phyloP scores from a whole-genome alignment of 2,329 filamentous ascomycete genomes.

The Colletotrichum godetiae region DNA sequence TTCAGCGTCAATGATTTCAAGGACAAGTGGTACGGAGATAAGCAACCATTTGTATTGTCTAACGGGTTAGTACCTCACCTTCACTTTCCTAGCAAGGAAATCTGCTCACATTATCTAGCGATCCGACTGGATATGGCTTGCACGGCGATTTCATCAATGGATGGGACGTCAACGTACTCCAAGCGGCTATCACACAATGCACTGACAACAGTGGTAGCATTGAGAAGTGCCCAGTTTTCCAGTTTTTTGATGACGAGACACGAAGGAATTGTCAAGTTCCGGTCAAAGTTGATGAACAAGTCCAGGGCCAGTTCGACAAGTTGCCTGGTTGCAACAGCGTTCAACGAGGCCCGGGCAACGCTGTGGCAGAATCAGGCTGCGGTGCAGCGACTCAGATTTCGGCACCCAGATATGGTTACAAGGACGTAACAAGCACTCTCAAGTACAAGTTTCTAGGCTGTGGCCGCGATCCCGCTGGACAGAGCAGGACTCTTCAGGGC shows the following conservation, averaged over 20 bases:
- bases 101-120: conserved; percentile 52
- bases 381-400: conserved; percentile 52
- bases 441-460: conserved; percentile 66
- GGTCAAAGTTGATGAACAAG: conserved; percentile 58
- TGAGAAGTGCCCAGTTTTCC: conserved; percentile 69
- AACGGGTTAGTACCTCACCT: conserved; percentile 57
- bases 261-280: conserved; percentile 61
- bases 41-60: conserved; percentile 74
- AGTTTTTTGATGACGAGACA: conserved; percentile 52
- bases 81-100: neutral
- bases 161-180: conserved; percentile 74
- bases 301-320: conserved; percentile 54
- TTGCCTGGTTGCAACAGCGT: conserved; percentile 68
- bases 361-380: conserved; percentile 39
- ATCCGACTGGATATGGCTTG: conserved; percentile 73
- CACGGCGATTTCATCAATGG: conserved; percentile 81
- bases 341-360: conserved; percentile 43
- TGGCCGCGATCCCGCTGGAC: conserved; percentile 47
- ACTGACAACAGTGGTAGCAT: conserved; percentile 68
- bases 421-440: conserved; percentile 54
- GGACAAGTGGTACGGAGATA: conserved; percentile 63
- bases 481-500: conserved; percentile 44
- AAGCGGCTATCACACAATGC: conserved; percentile 75
- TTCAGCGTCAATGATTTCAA: conserved; percentile 66
- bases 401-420: conserved; percentile 51